Base-by-base conservation (phyloP, 257 asterid species). In the Fraxinus quadrangulata region DNA sequence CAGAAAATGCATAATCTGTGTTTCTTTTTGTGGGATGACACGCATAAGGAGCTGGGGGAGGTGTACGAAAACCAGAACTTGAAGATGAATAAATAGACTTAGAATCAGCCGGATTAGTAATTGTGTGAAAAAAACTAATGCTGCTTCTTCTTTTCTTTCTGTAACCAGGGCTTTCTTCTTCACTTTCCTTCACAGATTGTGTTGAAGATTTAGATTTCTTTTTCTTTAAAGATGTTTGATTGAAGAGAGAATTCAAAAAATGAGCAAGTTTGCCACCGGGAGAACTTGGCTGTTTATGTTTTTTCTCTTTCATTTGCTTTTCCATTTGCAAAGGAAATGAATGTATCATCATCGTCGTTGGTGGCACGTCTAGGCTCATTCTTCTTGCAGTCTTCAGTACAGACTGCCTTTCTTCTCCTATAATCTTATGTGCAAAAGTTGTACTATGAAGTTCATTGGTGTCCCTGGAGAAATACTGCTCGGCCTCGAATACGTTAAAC, bases 181-280 rank as follows among this genome's bases (percentile, higher is more conserved):
- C 34, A 23, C 34, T 24, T 45, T 88, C 90, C 59, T 81, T 49
- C 28, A 71, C 54, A 79, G 80, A 12, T 78, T 75, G 30, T 23
- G 69, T 12, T 2, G 71, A 26, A 28, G 87, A 63, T 54, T 85
- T 88, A 28, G 86, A 30, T 72, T 89, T 92, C 86, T 87, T 91
- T 79, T 91, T 92, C 80, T 83, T 93, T 1, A 83, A 81, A 30
- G 88, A 72, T 54, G 91, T 68, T 79, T 89, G 96, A 71, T 79
- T 90, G 88, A 94, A 89, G 10, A 94, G 83, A 9, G 97, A 88
- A 40, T 91, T 94, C 81, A 94, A 78, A 86, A 92, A 91, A 54
- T 81, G 88, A n/a, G 97, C 96, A n/a, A 94, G 83, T 67, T 83
- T 87, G 5, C 90, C 97, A 6, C 97, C 93, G 19, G 99, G 97